Conservation (phyloP, 1,139 yeast genomes). For the Insectozyma bohioensis region DNA sequence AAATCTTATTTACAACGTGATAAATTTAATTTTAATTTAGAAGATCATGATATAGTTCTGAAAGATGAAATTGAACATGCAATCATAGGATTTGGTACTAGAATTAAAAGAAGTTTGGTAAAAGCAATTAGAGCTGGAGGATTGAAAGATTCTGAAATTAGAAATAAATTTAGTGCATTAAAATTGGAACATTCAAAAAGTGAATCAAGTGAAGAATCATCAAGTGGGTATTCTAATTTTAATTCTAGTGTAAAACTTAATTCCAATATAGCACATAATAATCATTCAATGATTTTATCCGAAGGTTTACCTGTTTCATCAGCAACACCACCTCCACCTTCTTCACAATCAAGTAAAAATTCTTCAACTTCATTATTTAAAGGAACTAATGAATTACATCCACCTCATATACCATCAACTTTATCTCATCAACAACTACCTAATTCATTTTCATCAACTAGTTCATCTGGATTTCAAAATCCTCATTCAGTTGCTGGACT, state of each 20-base stretch:
- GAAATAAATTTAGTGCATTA: slow-evolving; percentile 23
- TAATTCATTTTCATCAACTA: slow-evolving; percentile 3
- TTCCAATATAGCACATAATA: slow-evolving; percentile 11
- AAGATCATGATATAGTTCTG: slow-evolving; percentile 40
- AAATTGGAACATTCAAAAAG: slow-evolving; percentile 29
- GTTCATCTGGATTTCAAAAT: slow-evolving; percentile 14
- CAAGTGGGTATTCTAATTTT: slow-evolving; percentile 16
- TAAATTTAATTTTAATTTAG: slow-evolving; percentile 12
- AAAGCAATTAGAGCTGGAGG: slow-evolving; percentile 46
- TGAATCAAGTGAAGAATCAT: slow-evolving; percentile 39
- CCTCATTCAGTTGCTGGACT: slow-evolving; percentile 30
- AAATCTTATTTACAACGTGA: slow-evolving; percentile 7
- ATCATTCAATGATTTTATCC: slow-evolving; percentile 37
- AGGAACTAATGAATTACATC: slow-evolving; percentile 5
- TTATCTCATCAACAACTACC: slow-evolving; percentile 16
- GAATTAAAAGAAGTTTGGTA: slow-evolving; percentile 59
- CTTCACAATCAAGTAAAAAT: neutral
- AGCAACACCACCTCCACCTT: slow-evolving; percentile 3
- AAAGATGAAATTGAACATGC: slow-evolving; percentile 74
- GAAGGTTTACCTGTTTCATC: slow-evolving; percentile 17
- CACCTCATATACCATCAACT: slow-evolving; percentile 20
- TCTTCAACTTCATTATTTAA: slow-evolving; percentile 1
- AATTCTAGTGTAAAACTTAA: slow-evolving; percentile 16
- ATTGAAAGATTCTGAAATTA: slow-evolving; percentile 25
- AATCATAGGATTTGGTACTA: slow-evolving; percentile 73